phyloP scores from a whole-genome alignment of 2,329 filamentous ascomycete species.

The Trichoderma asperellum region DNA sequence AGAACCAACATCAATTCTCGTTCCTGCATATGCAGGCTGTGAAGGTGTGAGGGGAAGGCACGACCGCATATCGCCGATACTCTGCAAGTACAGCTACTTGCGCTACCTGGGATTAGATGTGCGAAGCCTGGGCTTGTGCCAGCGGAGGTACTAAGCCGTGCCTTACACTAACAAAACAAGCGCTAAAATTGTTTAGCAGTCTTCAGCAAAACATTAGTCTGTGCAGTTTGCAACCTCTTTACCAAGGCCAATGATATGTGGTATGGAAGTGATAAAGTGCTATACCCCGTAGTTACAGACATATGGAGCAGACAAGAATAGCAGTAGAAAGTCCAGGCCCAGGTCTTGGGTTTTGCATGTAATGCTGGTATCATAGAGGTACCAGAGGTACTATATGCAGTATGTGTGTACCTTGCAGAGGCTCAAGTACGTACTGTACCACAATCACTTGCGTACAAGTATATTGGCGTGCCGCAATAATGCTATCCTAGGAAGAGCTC shows the following conservation, averaged over 20 bases:
- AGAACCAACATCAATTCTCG: conserved; percentile 3
- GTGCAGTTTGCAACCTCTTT: neutral
- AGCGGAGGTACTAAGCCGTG: no score
- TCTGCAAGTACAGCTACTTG: conserved; percentile 9
- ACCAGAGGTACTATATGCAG: neutral
- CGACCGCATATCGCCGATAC: conserved; percentile 26
- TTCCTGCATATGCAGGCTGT: conserved; percentile 24
- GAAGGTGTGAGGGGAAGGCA: conserved; percentile 3
- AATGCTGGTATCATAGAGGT: neutral
- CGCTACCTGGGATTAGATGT: neutral
- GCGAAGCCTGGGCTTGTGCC: neutral
- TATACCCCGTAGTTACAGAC: neutral
- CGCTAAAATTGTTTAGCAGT: neutral
- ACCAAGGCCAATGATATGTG: neutral
- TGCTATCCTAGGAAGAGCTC: neutral
- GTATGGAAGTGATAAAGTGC: no score
- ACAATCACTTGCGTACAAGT: neutral
- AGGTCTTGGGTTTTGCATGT: neutral
- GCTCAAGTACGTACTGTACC: neutral
- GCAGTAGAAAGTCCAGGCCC: no score
- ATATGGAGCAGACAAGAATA: no score
- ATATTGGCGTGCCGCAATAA: neutral
- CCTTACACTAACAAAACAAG: neutral
- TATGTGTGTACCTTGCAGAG: neutral
- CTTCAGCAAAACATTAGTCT: neutral